Conservation (phyloP, 148 eudicot species). For the Rhododendron ferrugineum region DNA sequence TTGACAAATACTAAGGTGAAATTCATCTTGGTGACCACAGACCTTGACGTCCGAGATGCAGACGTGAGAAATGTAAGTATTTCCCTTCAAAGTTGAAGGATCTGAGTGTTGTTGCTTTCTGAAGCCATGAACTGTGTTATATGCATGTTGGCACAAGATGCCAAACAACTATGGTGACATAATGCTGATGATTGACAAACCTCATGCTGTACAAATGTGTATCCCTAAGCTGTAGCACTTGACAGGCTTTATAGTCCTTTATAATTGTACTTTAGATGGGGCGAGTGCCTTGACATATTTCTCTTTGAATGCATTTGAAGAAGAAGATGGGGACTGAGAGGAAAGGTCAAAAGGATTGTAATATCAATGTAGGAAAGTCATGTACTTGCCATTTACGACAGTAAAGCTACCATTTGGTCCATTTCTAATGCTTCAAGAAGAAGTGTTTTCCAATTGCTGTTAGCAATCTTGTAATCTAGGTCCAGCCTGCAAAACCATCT, state of each 20-base stretch:
- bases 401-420: not conserved
- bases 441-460: not conserved
- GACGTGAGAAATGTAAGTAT: constrained; percentile 92
- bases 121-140: not conserved
- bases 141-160: not conserved
- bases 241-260: not conserved
- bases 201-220: not conserved
- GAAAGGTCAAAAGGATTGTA: not conserved
- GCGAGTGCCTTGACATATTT: not conserved
- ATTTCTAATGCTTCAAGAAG: not conserved
- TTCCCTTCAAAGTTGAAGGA: not conserved
- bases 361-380: not conserved
- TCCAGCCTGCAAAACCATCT: not conserved
- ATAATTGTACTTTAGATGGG: not conserved
- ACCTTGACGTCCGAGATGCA: constrained; percentile 86
- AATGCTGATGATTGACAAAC: not conserved
- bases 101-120: not conserved
- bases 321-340: not conserved
- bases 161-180: not conserved
- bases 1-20: constrained; percentile 94
- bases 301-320: not conserved
- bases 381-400: not conserved
- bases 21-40: constrained; percentile 90
- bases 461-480: not conserved
- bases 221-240: not conserved